Percentiles rank a stretch among this genome's conserved stretches.
Evolutionary conservation across 768 basidiomycete species (phyloP).

Genomic region (Hypholoma fasciculare): DNA sequence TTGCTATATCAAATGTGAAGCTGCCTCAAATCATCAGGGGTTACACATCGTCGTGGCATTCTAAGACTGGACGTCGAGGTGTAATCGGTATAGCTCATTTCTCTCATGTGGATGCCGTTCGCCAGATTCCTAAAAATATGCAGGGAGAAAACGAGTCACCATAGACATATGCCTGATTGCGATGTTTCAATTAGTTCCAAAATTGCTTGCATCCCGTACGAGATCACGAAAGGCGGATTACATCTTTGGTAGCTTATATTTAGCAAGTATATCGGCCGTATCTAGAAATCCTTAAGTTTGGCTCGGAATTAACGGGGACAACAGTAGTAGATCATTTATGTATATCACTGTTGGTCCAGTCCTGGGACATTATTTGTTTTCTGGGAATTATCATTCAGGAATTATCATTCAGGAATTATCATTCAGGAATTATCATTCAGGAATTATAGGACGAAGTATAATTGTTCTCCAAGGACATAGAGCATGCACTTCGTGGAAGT

Average conservation of each 20-base stretch:
- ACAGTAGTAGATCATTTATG: slow-evolving; percentile 24
- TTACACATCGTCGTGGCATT: slow-evolving; percentile 37
- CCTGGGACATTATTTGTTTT: slow-evolving; percentile 15
- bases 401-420: no score
- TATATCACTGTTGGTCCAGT: slow-evolving; percentile 41
- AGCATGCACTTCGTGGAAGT: no score
- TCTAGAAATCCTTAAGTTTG: slow-evolving; percentile 17
- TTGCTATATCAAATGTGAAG: slow-evolving; percentile 35
- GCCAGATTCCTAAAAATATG: slow-evolving; percentile 39
- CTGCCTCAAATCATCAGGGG: slow-evolving; percentile 2
- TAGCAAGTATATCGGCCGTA: slow-evolving; percentile 32
- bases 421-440: no score
- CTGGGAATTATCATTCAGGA: no score
- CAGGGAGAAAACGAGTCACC: no score
- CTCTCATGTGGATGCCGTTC: slow-evolving; percentile 42
- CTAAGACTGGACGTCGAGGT: slow-evolving; percentile 29
- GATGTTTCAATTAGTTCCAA: slow-evolving; percentile 45
- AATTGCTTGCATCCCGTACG: slow-evolving; percentile 46
- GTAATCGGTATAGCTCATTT: no score
- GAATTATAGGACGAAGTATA: no score
- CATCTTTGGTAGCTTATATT: slow-evolving; percentile 43
- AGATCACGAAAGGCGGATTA: slow-evolving; percentile 36
- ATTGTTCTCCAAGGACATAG: no score
- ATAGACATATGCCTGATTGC: slow-evolving; percentile 32
- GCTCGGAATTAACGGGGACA: neutral